A percentile compares a stretch with the other conserved stretches of the same genome.
These are phyloP conservation scores for Tylopilus sp. DNA, from an alignment of 768 basidiomycete genomes.

Conservation along the genomic window DNA sequence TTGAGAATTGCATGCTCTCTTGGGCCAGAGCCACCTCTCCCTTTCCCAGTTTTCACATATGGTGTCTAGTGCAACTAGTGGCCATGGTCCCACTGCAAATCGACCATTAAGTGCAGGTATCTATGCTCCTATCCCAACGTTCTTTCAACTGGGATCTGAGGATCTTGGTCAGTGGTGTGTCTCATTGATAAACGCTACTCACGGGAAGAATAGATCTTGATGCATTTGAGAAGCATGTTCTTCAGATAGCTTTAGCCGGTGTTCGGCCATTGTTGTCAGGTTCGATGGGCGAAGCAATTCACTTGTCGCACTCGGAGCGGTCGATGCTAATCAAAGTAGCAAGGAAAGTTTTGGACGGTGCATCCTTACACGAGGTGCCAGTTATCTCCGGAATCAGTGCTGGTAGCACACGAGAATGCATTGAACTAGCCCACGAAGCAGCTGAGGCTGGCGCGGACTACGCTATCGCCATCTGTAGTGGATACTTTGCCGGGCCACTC, in stretches of 20 bases:
- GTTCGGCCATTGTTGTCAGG: conserved; percentile 73
- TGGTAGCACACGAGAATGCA: conserved; percentile 79
- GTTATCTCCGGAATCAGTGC: conserved; percentile 82
- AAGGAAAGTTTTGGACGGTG: conserved; percentile 67
- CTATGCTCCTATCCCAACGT: conserved; percentile 83
- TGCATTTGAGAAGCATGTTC: conserved; percentile 65
- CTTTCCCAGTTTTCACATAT: conserved; percentile 28
- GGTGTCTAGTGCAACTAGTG: conserved; percentile 33
- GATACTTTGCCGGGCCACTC: conserved; percentile 82
- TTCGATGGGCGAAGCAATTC: conserved; percentile 84
- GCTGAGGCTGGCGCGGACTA: conserved; percentile 85
- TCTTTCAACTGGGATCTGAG: conserved; percentile 72
- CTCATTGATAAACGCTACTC: neutral
- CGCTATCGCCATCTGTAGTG: conserved; percentile 80
- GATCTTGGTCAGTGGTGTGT: conserved; percentile 65
- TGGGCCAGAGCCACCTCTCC: neutral
- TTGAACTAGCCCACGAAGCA: conserved; percentile 71
- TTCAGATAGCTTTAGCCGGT: conserved; percentile 60
- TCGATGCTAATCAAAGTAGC: conserved; percentile 59
- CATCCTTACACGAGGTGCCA: conserved; percentile 55
- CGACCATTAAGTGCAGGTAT: conserved; percentile 73
- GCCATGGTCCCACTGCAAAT: conserved; percentile 19
- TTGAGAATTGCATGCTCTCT: too few relatives aligned
- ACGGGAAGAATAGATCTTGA: conserved; percentile 46
- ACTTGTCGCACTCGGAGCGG: conserved; percentile 68